Base-by-base conservation (phyloP, 257 asterid species). In the Petunia secreta region DNA sequence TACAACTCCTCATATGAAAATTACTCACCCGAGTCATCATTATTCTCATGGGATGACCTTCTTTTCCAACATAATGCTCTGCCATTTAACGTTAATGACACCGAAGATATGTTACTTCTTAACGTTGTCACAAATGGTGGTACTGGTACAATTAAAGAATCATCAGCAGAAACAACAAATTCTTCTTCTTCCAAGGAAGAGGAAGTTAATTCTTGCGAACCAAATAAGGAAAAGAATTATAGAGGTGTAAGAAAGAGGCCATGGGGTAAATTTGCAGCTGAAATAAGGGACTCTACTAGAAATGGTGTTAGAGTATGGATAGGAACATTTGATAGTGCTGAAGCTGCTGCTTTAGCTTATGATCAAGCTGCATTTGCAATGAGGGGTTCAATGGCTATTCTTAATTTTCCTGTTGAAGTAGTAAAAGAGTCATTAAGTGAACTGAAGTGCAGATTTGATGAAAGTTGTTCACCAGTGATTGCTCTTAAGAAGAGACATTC, bases 241-340 rank as follows among this genome's bases (percentile, higher is more conserved):
- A 75, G 98, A 41, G 98, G 98, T 2, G 98, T 93, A 8, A 63
- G 98, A 6, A 81, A 91, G 86, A 86, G 98, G 81, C 98, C 98
- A 16, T 91, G 98, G 98, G 98, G 98, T 40, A 93, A 92, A 77
- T 93, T 82, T 82, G 98, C 98, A 55, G 98, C 98, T 13, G 98
- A 93, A 85, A 93, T 93, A 4, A 82, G 98, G 67, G 98, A 93
- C 60, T 93, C 98, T 2, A 93, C 98, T 0, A 75, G 98, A 85
- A 89, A 92, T 54, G 97, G 98, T 3, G 85, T 88, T 37, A 77
- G 98, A 8, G 98, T 93, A 4, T 93, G 98, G 98, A 88, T 93
- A 0, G 98, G 98, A 53, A 93, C 97, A 3, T 93, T 93, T 77
- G 97, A 93, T 48, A 89, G 83, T n/a, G 93, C 96, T 25, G 97